These are phyloP conservation scores for Cudoniella acicularis DNA, from an alignment of 495 filamentous ascomycete species.

Conservation along the genomic window DNA sequence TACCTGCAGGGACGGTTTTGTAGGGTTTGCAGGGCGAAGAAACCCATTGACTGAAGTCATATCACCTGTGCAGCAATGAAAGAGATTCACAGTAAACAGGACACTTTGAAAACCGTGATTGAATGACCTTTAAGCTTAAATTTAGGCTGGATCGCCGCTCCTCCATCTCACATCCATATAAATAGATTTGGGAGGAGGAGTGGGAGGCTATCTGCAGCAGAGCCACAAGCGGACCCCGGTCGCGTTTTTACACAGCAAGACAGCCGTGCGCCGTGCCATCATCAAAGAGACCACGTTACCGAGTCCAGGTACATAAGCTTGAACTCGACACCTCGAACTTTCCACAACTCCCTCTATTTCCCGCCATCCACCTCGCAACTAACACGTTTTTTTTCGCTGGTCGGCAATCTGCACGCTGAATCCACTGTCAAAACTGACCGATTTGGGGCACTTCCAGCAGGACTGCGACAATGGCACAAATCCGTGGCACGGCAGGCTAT, in stretches of 20 bases:
- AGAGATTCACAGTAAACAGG: background rate
- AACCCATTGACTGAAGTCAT: background rate
- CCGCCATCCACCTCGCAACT: background rate
- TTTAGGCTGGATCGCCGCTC: background rate
- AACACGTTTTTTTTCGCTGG: slow-evolving; percentile 1
- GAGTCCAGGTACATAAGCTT: slow-evolving; percentile 8
- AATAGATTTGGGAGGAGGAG: background rate
- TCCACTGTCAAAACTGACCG: background rate
- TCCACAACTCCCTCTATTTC: background rate
- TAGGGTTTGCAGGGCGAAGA: background rate
- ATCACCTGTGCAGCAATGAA: background rate
- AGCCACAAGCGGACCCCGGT: no score
- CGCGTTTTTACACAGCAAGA: background rate
- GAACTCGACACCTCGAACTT: background rate
- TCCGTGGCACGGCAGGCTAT: slow-evolving; percentile 93
- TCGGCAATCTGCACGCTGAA: background rate
- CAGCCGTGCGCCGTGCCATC: background rate
- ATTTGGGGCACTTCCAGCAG: slow-evolving; percentile 20
- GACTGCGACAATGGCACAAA: slow-evolving; percentile 72
- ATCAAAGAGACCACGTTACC: slow-evolving; percentile 1
- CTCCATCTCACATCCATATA: background rate
- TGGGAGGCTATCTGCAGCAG: background rate
- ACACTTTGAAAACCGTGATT: background rate
- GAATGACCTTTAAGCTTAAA: background rate
- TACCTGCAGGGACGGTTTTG: background rate